Conservation (phyloP, 106 monocot genomes). For the Apostasia ramifera region DNA sequence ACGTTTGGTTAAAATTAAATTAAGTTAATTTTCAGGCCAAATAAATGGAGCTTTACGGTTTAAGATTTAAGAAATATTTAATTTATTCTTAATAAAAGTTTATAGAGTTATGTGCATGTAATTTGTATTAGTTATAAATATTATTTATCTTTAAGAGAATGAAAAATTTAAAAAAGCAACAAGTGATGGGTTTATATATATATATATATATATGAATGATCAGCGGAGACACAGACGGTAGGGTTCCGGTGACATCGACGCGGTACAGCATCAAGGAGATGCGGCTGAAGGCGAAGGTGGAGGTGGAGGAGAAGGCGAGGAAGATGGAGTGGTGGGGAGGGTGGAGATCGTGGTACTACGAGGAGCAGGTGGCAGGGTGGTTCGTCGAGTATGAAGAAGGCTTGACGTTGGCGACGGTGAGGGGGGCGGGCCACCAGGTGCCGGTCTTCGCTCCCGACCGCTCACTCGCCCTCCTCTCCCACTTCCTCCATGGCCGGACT, state of each 20-base stretch:
- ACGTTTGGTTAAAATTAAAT: no score
- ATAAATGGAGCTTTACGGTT: no score
- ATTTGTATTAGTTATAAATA: no score
- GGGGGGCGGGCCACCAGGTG: slow-evolving; percentile 91
- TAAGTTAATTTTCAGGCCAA: no score
- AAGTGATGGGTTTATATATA: no score
- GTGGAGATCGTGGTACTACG: slow-evolving; percentile 81
- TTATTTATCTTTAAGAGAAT: no score
- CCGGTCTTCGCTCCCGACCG: slow-evolving; percentile 58
- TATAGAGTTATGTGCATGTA: no score
- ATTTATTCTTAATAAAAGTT: no score
- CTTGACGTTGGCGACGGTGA: slow-evolving; percentile 61
- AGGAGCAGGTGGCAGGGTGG: slow-evolving; percentile 85
- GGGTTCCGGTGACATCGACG: slow-evolving; percentile 91
- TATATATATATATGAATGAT: neutral
- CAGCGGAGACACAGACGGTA: slow-evolving; percentile 87
- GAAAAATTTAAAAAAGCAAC: no score
- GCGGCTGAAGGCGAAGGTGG: slow-evolving; percentile 28
- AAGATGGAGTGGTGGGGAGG: slow-evolving; percentile 26
- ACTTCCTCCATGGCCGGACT: slow-evolving; percentile 50
- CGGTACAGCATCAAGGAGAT: slow-evolving; percentile 75
- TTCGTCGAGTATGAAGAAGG: slow-evolving; percentile 70
- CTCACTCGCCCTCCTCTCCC: slow-evolving; percentile 49
- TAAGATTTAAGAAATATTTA: no score
- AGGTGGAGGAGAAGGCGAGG: slow-evolving; percentile 1